Evolutionary conservation across 139 green algal genomes (phyloP), one percentile per base, ranked within the genome.

Genomic region (Auxenochlorella pyrenoidosa): DNA sequence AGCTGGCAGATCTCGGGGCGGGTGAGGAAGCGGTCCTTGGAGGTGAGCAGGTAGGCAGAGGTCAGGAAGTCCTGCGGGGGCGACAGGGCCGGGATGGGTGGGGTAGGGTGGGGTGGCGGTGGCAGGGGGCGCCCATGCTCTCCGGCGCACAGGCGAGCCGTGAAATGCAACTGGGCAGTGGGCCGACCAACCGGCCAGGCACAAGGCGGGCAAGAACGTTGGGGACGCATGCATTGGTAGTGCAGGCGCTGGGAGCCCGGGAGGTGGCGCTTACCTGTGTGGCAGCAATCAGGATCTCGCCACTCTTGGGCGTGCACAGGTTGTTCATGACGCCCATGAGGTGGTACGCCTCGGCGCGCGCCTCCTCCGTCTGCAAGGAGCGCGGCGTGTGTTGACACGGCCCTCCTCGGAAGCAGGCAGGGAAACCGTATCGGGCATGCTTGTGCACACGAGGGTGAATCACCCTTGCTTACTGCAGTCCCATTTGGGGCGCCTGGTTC

Each of bases 271-370:
- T 5, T 71, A 90, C 93, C 94, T 99, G 97, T 10, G 96, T 99
- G 32, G 97, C 96, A 6, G 94, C 91, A 66, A 99, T 93, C 38
- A 99, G 92, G 88, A 99, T 96, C 90, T 99, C 97, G 21, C 97
- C 97, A 88, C 97, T 99, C 93, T 99, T 99, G 78, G 97, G 97
- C 5, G 96, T 98, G 88, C 92, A 95, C 87, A 99, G 94, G 94
- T 99, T 99, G 91, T 93, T 79, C 43, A 94, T 92, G 30, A 96
- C 95, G 66, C 97, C 95, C 96, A 99, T 99, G 66, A 99, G 94
- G 24, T 95, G 59, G 38, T 94, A 82, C 0, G 97, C 97, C 93
- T 99, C 97, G 0, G 97, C 93, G 38, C 97, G 91, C 19, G 97
- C 97, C 91, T 99, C 97, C 94, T 99, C 95, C 32, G 97, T 99